Evolutionary conservation across 352 stramenopile genomes (phyloP).

Genomic region (Phytopythium aichiense): DNA sequence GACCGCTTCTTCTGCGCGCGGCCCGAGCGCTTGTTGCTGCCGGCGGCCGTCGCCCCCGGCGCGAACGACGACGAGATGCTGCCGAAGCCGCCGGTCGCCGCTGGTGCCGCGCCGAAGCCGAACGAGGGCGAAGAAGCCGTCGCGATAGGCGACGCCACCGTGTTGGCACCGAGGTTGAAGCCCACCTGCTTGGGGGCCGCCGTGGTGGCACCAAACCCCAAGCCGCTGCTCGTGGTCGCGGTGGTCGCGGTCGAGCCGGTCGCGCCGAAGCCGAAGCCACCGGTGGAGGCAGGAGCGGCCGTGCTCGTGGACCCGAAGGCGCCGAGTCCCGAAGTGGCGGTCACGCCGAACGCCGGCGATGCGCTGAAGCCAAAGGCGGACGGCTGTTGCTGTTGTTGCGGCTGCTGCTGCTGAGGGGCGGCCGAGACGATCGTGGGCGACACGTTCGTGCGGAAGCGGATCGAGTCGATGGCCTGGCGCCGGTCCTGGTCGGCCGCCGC

Average conservation of each 20-base stretch:
- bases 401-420: conserved; percentile 12
- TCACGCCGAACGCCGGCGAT: conserved; percentile 14
- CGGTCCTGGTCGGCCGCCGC: conserved; percentile 44
- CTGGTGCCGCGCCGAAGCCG: conserved; percentile 25
- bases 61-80: conserved; percentile 41
- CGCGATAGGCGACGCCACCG: conserved; percentile 15
- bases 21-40: conserved; percentile 28
- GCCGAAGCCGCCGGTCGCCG: conserved; percentile 43
- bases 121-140: conserved; percentile 19
- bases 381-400: conserved; percentile 9
- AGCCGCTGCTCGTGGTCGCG: conserved; percentile 10
- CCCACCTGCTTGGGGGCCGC: conserved; percentile 52
- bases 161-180: conserved; percentile 42
- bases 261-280: conserved; percentile 38
- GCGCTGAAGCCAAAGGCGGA: conserved; percentile 47
- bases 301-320: not conserved
- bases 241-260: conserved; percentile 15
- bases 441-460: conserved; percentile 74
- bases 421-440: conserved; percentile 55
- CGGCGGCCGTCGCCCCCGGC: conserved; percentile 14
- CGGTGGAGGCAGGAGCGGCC: conserved; percentile 6
- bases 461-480: conserved; percentile 61
- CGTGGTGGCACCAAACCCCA: conserved; percentile 17
- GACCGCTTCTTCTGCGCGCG: conserved; percentile 48
- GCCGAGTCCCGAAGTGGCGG: conserved; percentile 5